A percentile compares a stretch with the other conserved stretches of the same genome.
Evolutionary conservation across 2,329 filamentous ascomycete species (phyloP).

Genomic region (Cladosporium sphaerospermum): DNA sequence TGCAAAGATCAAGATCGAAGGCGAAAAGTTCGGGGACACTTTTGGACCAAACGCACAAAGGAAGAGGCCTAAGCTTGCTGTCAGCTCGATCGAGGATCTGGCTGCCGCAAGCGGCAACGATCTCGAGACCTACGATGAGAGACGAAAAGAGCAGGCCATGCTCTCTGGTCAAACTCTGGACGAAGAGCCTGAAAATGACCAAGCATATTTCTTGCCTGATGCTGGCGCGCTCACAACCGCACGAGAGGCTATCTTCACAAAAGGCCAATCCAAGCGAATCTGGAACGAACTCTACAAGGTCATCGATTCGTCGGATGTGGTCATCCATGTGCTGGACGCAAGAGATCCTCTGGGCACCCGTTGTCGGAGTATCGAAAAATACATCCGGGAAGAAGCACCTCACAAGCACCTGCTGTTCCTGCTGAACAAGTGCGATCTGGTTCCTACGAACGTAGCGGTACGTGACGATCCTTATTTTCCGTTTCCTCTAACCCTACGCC

Average conservation of each 20-base stretch:
- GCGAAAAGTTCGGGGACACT: conserved; percentile 75
- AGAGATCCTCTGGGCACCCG: conserved; percentile 84
- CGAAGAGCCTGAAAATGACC: conserved; percentile 5
- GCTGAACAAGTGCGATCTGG: conserved; percentile 85
- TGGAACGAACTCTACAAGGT: conserved; percentile 94
- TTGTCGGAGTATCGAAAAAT: conserved; percentile 87
- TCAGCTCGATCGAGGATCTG: conserved; percentile 74
- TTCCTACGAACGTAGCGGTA: conserved; percentile 91
- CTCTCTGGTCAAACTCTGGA: conserved; percentile 6
- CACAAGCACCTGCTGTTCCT: conserved; percentile 94
- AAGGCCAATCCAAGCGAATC: conserved; percentile 91
- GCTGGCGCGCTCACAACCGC: conserved; percentile 39
- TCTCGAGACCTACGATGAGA: conserved; percentile 74
- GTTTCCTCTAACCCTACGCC: conserved; percentile 12
- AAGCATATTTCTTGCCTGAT: conserved; percentile 5
- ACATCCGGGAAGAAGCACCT: conserved; percentile 83
- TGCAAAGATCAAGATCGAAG: conserved; percentile 90
- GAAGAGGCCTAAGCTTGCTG: conserved; percentile 84
- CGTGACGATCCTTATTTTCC: conserved; percentile 44
- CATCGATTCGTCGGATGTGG: conserved; percentile 90
- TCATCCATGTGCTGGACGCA: conserved; percentile 90
- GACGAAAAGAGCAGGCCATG: conserved; percentile 64
- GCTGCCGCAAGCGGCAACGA: conserved; percentile 73
- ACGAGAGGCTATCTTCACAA: conserved; percentile 74
- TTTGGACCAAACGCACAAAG: conserved; percentile 92